These are phyloP conservation scores for Exophiala alcalophila DNA, from an alignment of 2,329 filamentous ascomycete genomes.

Conservation along the genomic window DNA sequence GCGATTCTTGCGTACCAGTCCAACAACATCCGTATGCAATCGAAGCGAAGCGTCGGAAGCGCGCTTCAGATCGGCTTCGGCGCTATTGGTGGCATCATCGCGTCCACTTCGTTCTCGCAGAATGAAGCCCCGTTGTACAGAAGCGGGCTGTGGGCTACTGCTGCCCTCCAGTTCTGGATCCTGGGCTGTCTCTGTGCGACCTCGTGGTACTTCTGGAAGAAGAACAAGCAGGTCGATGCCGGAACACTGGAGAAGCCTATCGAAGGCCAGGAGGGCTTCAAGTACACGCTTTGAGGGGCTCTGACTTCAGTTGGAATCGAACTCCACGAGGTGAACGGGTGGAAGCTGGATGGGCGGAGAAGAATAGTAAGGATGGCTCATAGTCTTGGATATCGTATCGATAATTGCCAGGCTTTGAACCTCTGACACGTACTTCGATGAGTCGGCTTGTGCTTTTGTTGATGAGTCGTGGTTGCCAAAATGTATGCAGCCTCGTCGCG, in stretches of 20 bases:
- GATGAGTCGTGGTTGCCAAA: too few species aligned
- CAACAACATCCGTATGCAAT: constrained; percentile 36
- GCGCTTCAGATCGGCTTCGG: constrained; percentile 42
- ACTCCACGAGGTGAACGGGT: too few species aligned
- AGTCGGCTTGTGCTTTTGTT: too few species aligned
- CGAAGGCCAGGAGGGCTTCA: constrained; percentile 34
- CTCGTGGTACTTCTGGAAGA: constrained; percentile 33
- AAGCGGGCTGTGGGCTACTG: constrained; percentile 27
- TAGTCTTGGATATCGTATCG: too few species aligned
- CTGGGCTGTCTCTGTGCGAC: constrained; percentile 32
- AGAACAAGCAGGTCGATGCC: constrained; percentile 35
- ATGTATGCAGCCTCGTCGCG: too few species aligned
- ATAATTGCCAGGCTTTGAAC: too few species aligned
- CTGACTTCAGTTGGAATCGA: too few species aligned
- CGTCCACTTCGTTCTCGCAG: constrained; percentile 26
- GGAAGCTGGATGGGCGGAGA: too few species aligned
- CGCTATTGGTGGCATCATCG: constrained; percentile 30
- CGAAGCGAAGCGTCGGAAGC: constrained; percentile 30
- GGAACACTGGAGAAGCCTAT: constrained; percentile 35
- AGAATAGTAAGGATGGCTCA: too few species aligned
- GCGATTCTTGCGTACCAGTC: constrained; percentile 35
- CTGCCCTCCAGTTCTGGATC: constrained; percentile 18
- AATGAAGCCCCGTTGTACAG: constrained; percentile 31
- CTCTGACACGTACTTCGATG: too few species aligned
- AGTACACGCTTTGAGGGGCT: constrained; percentile 16